Evolutionary conservation across 768 basidiomycete species (phyloP), one percentile per base, ranked within the genome.

Genomic region (Zangia roseola): DNA sequence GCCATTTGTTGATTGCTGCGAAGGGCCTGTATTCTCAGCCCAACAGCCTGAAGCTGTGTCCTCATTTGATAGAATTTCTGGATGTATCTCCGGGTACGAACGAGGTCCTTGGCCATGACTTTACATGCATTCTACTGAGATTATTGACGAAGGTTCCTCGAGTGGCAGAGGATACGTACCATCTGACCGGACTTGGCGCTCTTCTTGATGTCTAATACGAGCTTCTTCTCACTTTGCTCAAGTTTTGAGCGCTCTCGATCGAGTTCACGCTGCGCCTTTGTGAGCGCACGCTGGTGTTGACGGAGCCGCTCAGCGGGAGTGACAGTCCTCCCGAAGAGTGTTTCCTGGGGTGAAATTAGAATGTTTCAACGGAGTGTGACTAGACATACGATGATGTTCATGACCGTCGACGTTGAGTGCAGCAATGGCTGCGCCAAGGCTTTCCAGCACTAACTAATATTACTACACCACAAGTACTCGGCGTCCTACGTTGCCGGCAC

Each of bases 31-130:
- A 99, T 95, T 54, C 97, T 80, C 48, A 99, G 75, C 10, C 88
- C 84, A 35, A 99, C 91, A 6, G 95, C 97, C 69, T 99, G 97
- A 2, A 99, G 79, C 65, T 98, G 97, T 3, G 97, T 98, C 49
- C 91, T 83, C 95, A 99, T 98, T 65, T 94, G 92, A 65, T 97
- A 91, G 76, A 99, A 99, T 69, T 97, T 98, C 72, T 97, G 93
- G 21, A 94, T 78, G 65, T 99, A 98, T 62, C 90, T 82, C 41
- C 97, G 80, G 10, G 95, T 98, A 55, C 97, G 83, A 55, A 98
- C 93, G 48, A 99, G 86, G 66, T 99, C 97, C 69, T 97, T 98
- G 21, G 97, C 97, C 88, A 97, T 97, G 56, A 98, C 89, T 78
- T 98, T 98, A 76, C 94, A 97, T 19, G 95, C 93, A 65, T 92